phyloP scores from a whole-genome alignment of 2,329 filamentous ascomycete genomes.

The Sarocladiaceae sp. region DNA sequence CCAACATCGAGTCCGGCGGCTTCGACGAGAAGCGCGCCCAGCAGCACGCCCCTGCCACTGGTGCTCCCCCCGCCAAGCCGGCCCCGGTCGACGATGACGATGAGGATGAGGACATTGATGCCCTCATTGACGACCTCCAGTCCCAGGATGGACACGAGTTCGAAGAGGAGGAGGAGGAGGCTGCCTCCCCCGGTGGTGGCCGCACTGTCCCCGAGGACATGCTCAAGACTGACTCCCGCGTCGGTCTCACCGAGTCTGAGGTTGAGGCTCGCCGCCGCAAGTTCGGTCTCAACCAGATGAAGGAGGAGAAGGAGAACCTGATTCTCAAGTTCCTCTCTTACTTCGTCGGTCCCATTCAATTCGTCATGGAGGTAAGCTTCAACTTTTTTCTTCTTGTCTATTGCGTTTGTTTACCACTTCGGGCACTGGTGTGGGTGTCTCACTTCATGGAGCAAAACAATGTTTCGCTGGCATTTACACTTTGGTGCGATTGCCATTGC shows the following conservation, averaged over 20 bases:
- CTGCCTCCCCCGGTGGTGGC: conserved; percentile 47
- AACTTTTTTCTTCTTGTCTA: conserved; percentile 8
- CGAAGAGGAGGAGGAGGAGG: conserved; percentile 53
- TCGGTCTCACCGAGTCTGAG: conserved; percentile 69
- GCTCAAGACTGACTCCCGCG: conserved; percentile 69
- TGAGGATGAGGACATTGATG: conserved; percentile 75
- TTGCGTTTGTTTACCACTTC: neutral
- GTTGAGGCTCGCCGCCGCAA: conserved; percentile 61
- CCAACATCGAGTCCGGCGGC: conserved; percentile 59
- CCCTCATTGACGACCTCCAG: conserved; percentile 82
- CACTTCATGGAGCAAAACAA: conserved; percentile 5
- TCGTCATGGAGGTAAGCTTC: conserved; percentile 79
- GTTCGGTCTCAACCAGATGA: conserved; percentile 84
- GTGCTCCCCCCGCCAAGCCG: conserved; percentile 29
- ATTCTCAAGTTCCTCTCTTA: conserved; percentile 78
- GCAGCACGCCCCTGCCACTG: conserved; percentile 22
- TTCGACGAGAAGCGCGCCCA: conserved; percentile 59
- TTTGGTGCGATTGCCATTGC: neutral
- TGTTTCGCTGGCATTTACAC: conserved; percentile 9
- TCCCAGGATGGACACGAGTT: conserved; percentile 69
- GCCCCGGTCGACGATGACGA: conserved; percentile 64
- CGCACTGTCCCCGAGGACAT: conserved; percentile 68
- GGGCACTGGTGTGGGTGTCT: neutral
- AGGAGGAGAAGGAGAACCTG: conserved; percentile 83
- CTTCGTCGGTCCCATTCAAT: conserved; percentile 87